Evolutionary conservation across 192 early-diverging fungal species (phyloP).

Genomic region (Entomortierella chlamydospora): DNA sequence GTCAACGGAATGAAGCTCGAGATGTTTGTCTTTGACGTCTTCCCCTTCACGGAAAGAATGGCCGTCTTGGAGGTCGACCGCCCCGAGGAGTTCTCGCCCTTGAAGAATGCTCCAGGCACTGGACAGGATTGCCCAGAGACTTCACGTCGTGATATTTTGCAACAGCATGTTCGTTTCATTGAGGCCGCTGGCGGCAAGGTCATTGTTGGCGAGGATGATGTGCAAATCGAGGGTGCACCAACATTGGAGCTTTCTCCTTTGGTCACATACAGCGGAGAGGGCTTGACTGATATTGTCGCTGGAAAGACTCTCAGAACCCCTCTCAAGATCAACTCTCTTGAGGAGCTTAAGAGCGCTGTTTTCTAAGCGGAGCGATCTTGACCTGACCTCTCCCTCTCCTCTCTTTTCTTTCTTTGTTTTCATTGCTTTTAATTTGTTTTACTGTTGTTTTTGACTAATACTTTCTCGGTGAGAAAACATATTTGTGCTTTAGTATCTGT

Average conservation of each 20-base stretch:
- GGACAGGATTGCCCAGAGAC: constrained; percentile 90
- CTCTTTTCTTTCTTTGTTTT: background rate
- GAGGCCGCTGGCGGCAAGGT: constrained; percentile 81
- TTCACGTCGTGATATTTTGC: constrained; percentile 79
- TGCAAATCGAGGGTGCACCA: constrained; percentile 42
- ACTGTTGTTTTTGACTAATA: background rate
- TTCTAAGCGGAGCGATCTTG: constrained; percentile 20
- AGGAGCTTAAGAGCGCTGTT: constrained; percentile 33
- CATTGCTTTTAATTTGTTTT: background rate
- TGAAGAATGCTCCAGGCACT: constrained; percentile 91
- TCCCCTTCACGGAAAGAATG: constrained; percentile 80
- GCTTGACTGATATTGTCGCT: constrained; percentile 75
- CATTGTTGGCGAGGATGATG: constrained; percentile 27
- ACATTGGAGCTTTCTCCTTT: constrained; percentile 90
- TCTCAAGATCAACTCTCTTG: constrained; percentile 22
- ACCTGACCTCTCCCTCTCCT: background rate
- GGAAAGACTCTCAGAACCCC: constrained; percentile 79
- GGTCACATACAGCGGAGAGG: constrained; percentile 94
- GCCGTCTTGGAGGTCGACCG: constrained; percentile 88
- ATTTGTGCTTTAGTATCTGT: background rate
- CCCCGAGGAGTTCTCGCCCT: constrained; percentile 89
- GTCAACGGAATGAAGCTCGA: constrained; percentile 94
- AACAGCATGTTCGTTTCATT: constrained; percentile 80
- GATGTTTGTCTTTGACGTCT: constrained; percentile 96
- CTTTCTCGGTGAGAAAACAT: background rate